Conservation (phyloP, 441 rosid species). For the Metrosideros polymorpha region DNA sequence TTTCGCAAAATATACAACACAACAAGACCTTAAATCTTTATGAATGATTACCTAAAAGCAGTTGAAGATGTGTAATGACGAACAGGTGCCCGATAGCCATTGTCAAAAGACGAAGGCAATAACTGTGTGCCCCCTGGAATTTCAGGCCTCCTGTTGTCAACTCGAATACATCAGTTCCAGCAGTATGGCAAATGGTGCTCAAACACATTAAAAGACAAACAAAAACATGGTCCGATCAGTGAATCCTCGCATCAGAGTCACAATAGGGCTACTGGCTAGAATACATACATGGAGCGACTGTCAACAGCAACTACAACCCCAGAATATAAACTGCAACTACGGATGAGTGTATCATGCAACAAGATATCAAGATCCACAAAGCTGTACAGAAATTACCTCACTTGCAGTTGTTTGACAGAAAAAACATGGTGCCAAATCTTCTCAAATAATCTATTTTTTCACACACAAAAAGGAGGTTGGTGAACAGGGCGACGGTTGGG, state of each 20-base stretch:
- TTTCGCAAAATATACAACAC: not conserved
- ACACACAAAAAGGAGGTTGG: not conserved
- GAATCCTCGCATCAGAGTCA: not conserved
- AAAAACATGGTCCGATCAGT: not conserved
- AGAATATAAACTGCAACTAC: not conserved
- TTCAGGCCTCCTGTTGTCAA: slow-evolving; percentile 13
- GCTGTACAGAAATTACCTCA: not conserved
- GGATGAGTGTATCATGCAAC: not conserved
- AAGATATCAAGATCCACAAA: not conserved
- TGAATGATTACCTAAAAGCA: slow-evolving; percentile 11
- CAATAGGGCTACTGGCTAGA: not conserved
- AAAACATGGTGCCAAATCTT: not conserved
- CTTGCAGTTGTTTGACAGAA: not conserved
- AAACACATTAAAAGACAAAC: not conserved
- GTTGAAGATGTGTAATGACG: slow-evolving; percentile 8
- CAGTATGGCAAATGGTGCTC: not conserved
- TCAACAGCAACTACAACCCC: not conserved
- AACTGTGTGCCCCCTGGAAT: slow-evolving; percentile 3
- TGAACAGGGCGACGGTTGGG: not conserved
- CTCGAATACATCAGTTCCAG: not conserved
- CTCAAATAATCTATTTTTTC: not conserved
- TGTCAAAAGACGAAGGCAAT: slow-evolving; percentile 9
- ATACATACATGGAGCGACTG: not conserved
- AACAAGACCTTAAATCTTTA: not conserved
- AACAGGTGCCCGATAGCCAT: slow-evolving; percentile 3